Conservation (phyloP, 169 alveolate genomes). For the Babesia caballi region DNA sequence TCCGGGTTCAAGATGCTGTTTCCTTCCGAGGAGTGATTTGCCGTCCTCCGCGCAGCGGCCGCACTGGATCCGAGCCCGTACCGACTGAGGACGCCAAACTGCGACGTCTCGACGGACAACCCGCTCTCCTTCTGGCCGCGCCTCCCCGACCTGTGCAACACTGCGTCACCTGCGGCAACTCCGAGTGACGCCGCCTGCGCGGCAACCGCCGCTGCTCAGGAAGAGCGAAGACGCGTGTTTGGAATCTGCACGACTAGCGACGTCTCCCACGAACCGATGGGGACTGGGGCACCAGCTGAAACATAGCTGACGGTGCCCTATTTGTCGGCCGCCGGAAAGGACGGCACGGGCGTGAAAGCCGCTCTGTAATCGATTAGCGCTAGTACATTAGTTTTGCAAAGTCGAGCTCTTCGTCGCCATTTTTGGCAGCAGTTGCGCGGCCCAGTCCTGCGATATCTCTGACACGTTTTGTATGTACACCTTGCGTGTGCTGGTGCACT, state of each 20-base stretch:
- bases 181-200: too few species aligned
- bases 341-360: background rate
- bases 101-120: too few species aligned
- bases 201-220: too few species aligned
- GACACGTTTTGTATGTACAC: constrained; percentile 49
- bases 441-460: constrained; percentile 59
- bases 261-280: background rate
- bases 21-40: background rate
- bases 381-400: background rate
- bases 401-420: background rate
- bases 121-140: too few species aligned
- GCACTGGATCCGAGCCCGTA: background rate
- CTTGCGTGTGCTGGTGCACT: constrained; percentile 47
- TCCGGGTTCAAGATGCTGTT: constrained; percentile 16
- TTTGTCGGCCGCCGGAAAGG: background rate
- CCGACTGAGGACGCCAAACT: too few species aligned
- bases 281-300: background rate
- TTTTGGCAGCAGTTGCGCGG: constrained; percentile 27
- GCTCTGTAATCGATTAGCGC: background rate
- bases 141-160: too few species aligned
- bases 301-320: background rate
- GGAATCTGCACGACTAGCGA: too few species aligned
- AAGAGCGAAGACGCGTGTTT: too few species aligned
- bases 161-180: too few species aligned
- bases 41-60: background rate